These are phyloP conservation scores for Metschnikowia aberdeeniae DNA, from an alignment of 805 yeast species.

Conservation along the genomic window DNA sequence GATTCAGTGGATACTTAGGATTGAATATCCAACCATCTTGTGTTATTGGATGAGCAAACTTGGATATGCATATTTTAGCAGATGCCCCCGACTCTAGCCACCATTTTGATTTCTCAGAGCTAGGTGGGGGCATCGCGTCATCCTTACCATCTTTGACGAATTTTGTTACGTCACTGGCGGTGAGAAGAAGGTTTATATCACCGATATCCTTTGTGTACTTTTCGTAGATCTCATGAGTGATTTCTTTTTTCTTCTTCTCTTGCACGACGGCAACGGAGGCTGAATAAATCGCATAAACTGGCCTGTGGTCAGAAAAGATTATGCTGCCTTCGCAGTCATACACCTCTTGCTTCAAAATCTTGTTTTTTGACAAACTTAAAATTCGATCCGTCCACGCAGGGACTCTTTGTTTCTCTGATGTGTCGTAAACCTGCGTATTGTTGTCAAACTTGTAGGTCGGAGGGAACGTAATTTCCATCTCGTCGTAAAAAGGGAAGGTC, in stretches of 20 bases:
- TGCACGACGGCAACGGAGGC: conserved; percentile 65
- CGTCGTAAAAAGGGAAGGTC: conserved; percentile 77
- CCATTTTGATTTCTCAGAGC: conserved; percentile 81
- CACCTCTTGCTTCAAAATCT: conserved; percentile 50
- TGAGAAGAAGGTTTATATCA: conserved; percentile 36
- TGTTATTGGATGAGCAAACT: conserved; percentile 31
- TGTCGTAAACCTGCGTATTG: conserved; percentile 76
- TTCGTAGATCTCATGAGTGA: conserved; percentile 58
- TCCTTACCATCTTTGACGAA: conserved; percentile 27
- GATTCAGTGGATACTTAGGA: conserved; percentile 67
- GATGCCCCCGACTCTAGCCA: conserved; percentile 81
- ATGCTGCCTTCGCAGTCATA: conserved; percentile 60
- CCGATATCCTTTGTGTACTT: conserved; percentile 47
- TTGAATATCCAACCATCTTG: conserved; percentile 46
- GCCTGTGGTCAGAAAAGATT: conserved; percentile 82
- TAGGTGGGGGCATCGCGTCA: conserved; percentile 76
- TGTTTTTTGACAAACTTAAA: conserved; percentile 54
- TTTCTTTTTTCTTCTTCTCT: conserved; percentile 49
- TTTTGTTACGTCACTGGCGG: conserved; percentile 22
- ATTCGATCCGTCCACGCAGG: conserved; percentile 99
- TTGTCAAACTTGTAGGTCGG: conserved; percentile 96
- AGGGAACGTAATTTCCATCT: conserved; percentile 70
- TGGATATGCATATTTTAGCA: conserved; percentile 60
- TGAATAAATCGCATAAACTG: conserved; percentile 71
- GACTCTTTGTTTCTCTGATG: conserved; percentile 85